A percentile compares a stretch with the other conserved stretches of the same genome.
These are phyloP conservation scores for Penicillium corylophilum DNA, from an alignment of 2,329 filamentous ascomycete species.

Conservation along the genomic window DNA sequence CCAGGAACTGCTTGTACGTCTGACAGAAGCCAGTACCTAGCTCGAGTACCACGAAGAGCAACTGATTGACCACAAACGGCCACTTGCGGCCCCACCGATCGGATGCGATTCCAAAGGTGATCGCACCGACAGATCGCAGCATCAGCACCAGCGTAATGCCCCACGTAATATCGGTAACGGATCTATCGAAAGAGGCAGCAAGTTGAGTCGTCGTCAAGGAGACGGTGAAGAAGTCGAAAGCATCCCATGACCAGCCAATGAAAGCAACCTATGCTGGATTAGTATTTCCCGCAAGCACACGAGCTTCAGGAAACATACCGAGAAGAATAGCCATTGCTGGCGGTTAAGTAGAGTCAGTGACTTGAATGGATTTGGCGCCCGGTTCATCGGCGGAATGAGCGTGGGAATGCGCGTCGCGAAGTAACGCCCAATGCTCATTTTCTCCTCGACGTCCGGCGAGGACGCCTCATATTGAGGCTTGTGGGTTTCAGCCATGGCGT, in stretches of 20 bases:
- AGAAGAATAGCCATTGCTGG: conserved; percentile 61
- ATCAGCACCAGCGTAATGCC: conserved; percentile 59
- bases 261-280: conserved; percentile 34
- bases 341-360: conserved; percentile 52
- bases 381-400: conserved; percentile 57
- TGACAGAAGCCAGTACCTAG: conserved; percentile 60
- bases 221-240: conserved; percentile 64
- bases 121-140: conserved; percentile 60
- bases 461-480: neutral
- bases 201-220: conserved; percentile 56
- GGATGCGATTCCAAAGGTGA: conserved; percentile 54
- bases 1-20: conserved; percentile 60
- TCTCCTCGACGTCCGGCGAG: conserved; percentile 23
- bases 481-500: conserved; percentile 15
- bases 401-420: conserved; percentile 54
- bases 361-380: conserved; percentile 54
- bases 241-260: conserved; percentile 55
- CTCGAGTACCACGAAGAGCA: conserved; percentile 61
- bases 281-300: neutral
- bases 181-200: conserved; percentile 54
- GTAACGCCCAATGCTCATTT: conserved; percentile 46
- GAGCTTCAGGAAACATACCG: conserved; percentile 27
- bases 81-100: conserved; percentile 59
- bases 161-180: conserved; percentile 61
- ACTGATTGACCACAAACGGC: conserved; percentile 61